Percentiles rank a stretch among this genome's conserved stretches.
phyloP scores from a whole-genome alignment of 257 asterid species.

The Ilex asprella region DNA sequence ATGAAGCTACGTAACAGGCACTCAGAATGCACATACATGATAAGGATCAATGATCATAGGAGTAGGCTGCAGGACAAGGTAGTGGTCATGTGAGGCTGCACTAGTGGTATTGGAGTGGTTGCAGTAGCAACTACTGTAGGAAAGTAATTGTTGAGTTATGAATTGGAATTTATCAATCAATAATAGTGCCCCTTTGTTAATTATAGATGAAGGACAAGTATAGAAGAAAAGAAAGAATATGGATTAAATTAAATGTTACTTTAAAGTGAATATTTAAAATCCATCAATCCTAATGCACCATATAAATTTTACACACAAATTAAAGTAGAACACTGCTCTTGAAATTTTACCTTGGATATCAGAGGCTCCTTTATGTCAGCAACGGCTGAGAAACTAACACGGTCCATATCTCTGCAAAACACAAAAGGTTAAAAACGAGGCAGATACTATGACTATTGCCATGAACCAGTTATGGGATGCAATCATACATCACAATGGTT shows the following conservation, averaged over 20 bases:
- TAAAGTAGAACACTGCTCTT: neutral
- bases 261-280: neutral
- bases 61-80: too few species aligned
- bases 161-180: too few species aligned
- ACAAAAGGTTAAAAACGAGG: conserved; percentile 8
- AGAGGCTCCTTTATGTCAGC: conserved; percentile 81
- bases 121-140: too few species aligned
- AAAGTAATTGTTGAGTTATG: too few species aligned
- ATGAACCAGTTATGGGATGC: neutral
- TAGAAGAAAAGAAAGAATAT: too few species aligned
- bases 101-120: too few species aligned
- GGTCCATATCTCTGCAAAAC: conserved; percentile 56
- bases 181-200: neutral
- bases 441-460: conserved; percentile 3
- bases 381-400: conserved; percentile 57
- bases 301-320: neutral
- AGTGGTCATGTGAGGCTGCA: too few species aligned
- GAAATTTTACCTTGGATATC: conserved; percentile 53
- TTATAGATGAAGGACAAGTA: neutral
- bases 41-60: too few species aligned
- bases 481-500: conserved; percentile 1
- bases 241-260: neutral
- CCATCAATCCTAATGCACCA: neutral
- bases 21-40: too few species aligned
- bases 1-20: too few species aligned